These are phyloP conservation scores for Raddia distichophylla DNA, from an alignment of 176 grass and related monocot genomes.

Conservation along the genomic window DNA sequence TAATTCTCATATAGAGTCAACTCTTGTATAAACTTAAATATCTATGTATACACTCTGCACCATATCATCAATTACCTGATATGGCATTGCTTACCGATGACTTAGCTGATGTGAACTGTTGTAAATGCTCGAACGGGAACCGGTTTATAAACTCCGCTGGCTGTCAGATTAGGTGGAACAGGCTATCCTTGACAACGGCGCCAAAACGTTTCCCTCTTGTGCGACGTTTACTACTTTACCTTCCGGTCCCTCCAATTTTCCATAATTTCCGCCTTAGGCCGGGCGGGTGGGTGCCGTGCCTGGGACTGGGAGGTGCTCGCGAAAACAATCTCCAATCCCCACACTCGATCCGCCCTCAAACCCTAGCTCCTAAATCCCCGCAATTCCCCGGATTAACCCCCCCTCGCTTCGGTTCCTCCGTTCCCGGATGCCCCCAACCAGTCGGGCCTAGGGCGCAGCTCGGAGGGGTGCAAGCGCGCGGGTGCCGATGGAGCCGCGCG, in stretches of 20 bases:
- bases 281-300: slow-evolving; percentile 1
- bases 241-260: slow-evolving; percentile 11
- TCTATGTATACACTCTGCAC: too few relatives aligned
- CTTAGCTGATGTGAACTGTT: too few relatives aligned
- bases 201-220: neutral
- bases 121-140: too few relatives aligned
- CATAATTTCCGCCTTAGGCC: neutral
- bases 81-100: too few relatives aligned
- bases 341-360: slow-evolving; percentile 20
- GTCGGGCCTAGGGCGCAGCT: slow-evolving; percentile 1
- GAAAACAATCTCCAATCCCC: slow-evolving; percentile 14
- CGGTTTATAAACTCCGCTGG: too few relatives aligned
- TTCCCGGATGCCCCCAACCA: slow-evolving; percentile 9
- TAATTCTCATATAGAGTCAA: too few relatives aligned
- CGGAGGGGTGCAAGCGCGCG: neutral
- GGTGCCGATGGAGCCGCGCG: slow-evolving; percentile 63
- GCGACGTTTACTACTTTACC: neutral
- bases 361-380: slow-evolving; percentile 35
- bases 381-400: neutral
- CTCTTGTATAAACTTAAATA: too few relatives aligned
- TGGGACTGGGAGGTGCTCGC: neutral
- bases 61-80: too few relatives aligned
- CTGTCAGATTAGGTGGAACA: too few relatives aligned
- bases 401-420: neutral
- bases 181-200: too few relatives aligned